A percentile compares a stretch with the other conserved stretches of the same genome.
These are phyloP conservation scores for Ustilago curta DNA, from an alignment of 1,284 basidiomycete species.

Conservation along the genomic window DNA sequence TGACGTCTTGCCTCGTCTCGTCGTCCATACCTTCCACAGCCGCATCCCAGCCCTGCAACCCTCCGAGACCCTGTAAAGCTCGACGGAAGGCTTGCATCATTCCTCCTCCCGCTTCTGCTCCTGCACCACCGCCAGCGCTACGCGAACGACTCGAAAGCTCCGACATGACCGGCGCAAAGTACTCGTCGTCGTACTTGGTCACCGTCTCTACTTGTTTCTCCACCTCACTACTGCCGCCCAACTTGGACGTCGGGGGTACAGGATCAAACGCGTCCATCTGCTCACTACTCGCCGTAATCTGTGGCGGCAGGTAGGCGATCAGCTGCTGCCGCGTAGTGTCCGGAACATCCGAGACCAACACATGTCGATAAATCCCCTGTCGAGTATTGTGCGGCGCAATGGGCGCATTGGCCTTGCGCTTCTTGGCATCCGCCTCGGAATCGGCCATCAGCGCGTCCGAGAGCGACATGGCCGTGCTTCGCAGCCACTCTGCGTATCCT, in stretches of 20 bases:
- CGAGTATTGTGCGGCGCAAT: constrained; percentile 38
- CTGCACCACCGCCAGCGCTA: neutral
- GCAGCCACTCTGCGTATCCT: constrained; percentile 53
- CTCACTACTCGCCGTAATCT: constrained; percentile 49
- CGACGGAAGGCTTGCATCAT: constrained; percentile 43
- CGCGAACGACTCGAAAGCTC: neutral
- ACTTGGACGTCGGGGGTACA: constrained; percentile 50
- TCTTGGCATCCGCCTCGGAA: constrained; percentile 8
- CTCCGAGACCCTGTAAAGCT: constrained; percentile 32
- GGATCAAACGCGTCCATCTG: constrained; percentile 64
- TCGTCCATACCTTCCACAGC: constrained; percentile 61
- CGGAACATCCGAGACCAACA: constrained; percentile 66
- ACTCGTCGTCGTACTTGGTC: constrained; percentile 62
- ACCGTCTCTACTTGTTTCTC: constrained; percentile 18
- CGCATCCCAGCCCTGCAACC: constrained; percentile 45
- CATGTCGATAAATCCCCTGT: constrained; percentile 62
- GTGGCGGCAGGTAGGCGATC: constrained; percentile 58
- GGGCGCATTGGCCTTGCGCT: constrained; percentile 11
- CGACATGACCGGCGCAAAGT: constrained; percentile 52
- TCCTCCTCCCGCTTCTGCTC: constrained; percentile 11
- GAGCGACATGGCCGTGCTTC: constrained; percentile 30
- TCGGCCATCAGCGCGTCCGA: constrained; percentile 22
- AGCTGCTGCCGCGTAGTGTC: constrained; percentile 62
- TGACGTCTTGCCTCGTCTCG: constrained; percentile 55
- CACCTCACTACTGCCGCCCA: neutral